Percentiles rank a stretch among this genome's conserved stretches.
phyloP scores from a whole-genome alignment of 805 yeast genomes.

The Ascoidea tarda region DNA sequence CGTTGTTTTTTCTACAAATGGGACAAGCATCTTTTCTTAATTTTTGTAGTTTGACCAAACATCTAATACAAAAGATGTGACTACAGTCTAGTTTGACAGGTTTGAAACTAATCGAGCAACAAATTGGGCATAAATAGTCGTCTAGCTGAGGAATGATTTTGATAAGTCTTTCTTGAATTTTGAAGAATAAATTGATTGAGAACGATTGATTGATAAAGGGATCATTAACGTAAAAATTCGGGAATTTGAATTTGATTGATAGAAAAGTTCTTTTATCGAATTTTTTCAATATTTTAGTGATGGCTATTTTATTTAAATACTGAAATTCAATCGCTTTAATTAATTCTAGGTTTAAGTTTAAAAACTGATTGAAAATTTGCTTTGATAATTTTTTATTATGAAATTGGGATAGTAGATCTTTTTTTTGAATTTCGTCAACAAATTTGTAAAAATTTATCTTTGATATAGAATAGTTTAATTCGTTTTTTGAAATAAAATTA shows the following conservation, averaged over 20 bases:
- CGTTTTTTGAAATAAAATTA: constrained; percentile 31
- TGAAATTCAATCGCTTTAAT: constrained; percentile 47
- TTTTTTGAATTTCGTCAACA: constrained; percentile 23
- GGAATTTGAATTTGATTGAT: constrained; percentile 30
- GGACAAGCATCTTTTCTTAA: constrained; percentile 50
- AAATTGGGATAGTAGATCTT: constrained; percentile 25
- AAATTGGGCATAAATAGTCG: constrained; percentile 64
- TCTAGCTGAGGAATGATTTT: constrained; percentile 58
- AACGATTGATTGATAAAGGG: constrained; percentile 34
- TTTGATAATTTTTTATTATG: constrained; percentile 27
- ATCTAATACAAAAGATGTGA: constrained; percentile 61
- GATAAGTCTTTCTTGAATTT: constrained; percentile 40
- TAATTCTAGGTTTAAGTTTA: constrained; percentile 37
- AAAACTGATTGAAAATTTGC: constrained; percentile 33
- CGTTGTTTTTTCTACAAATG: constrained; percentile 39
- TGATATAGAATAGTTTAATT: constrained; percentile 30
- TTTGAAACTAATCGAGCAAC: constrained; percentile 55
- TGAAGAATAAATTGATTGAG: constrained; percentile 37
- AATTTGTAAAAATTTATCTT: constrained; percentile 28
- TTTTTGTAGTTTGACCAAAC: constrained; percentile 55
- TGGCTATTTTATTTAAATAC: constrained; percentile 46
- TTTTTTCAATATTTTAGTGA: constrained; percentile 56
- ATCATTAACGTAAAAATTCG: constrained; percentile 26
- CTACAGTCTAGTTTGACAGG: constrained; percentile 53
- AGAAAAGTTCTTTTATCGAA: constrained; percentile 61